Base-by-base conservation (phyloP, 306 rosid species). In the Cicer pinnatifidum region DNA sequence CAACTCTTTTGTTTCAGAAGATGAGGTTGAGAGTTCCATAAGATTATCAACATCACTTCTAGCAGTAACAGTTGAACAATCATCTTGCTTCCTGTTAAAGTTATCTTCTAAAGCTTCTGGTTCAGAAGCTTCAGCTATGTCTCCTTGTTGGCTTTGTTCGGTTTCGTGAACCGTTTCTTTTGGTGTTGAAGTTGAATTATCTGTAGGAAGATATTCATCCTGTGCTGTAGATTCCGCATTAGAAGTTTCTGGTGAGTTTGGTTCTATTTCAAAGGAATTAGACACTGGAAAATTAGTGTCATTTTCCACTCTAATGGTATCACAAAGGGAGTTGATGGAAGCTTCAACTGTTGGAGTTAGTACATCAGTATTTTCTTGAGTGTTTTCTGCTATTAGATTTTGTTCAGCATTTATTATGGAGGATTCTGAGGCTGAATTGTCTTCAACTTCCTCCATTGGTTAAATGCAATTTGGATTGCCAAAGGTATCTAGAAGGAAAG, bases 381-480 rank as follows among this genome's bases (percentile, higher is more conserved):
- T 2, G 48, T 72, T 52, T 45, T 82, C 77, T 70, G 61, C 77
- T 12, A 3, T 16, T 38, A 72, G 37, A 38, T 11, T 73, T 67
- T 7, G 48, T 73, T 75, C 78, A 8, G 69, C 56, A 60, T 39
- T 78, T 69, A 11, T 51, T 47, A 74, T 51, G 57, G 84, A 59
- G 44, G 78, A 67, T 76, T 85, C 79, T 56, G 83, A 67, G 20
- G 82, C 50, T 45, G 81, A 71, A 37, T 76, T 64, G 60, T 58
- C 78, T 52, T 84, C 83, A 60, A 71, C 79, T 57, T 74, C 82
- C 82, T 86, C 97, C 97, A 91, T 91, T 73, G 47, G 76, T 39
- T 41, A 69, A 64, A 77, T 10, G 38, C 61, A 63, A 68, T 41
- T 51, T 47, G 74, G 75, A 68, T 69, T 35, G 78, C 84, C 46